These are phyloP conservation scores for Beauveria asiatica DNA, from an alignment of 2,329 filamentous ascomycete genomes.

Conservation along the genomic window DNA sequence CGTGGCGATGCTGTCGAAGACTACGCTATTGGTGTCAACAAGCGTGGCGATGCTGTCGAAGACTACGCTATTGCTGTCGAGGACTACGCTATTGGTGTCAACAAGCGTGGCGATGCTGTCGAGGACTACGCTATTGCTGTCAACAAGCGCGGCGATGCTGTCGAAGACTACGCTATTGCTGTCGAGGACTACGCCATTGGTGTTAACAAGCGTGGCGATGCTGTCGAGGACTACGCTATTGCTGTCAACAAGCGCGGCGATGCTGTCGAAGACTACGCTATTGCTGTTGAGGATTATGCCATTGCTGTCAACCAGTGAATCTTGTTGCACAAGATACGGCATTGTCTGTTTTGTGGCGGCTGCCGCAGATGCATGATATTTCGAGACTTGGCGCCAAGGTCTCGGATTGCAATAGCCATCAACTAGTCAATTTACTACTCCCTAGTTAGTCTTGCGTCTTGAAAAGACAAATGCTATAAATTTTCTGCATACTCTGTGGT, in stretches of 20 bases:
- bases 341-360: too few relatives aligned
- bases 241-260: not conserved
- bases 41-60: not conserved
- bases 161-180: too few relatives aligned
- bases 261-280: not conserved
- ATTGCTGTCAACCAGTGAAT: not conserved
- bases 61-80: not conserved
- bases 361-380: too few relatives aligned
- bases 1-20: not conserved
- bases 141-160: not conserved
- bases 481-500: too few relatives aligned
- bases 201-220: not conserved
- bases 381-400: too few relatives aligned
- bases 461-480: too few relatives aligned
- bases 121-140: not conserved
- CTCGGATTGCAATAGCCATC: too few relatives aligned
- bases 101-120: not conserved
- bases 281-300: not conserved
- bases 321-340: not conserved
- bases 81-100: not conserved
- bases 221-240: too few relatives aligned
- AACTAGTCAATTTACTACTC: too few relatives aligned
- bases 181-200: too few relatives aligned
- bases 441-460: too few relatives aligned
- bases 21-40: not conserved